Evolutionary conservation across 768 basidiomycete genomes (phyloP).

Genomic region (Trametes cinnabarina): DNA sequence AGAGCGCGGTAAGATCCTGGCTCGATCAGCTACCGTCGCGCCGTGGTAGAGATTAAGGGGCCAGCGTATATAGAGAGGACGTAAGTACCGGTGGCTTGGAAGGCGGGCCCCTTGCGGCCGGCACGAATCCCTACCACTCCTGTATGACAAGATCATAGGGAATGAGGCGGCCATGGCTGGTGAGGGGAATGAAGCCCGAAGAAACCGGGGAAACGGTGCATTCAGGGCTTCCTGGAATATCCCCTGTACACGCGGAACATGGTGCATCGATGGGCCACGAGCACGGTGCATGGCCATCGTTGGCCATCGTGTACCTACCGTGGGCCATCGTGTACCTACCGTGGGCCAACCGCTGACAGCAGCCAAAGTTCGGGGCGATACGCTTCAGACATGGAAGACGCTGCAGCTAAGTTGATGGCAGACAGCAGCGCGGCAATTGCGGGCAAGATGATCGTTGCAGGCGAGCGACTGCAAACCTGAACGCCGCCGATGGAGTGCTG

Average conservation of each 20-base stretch:
- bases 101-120: slow-evolving; percentile 8
- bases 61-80: slow-evolving; percentile 10
- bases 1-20: not conserved
- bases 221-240: not conserved
- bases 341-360: not conserved
- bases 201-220: not conserved
- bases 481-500: not conserved
- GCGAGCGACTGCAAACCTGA: not conserved
- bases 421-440: slow-evolving; percentile 1
- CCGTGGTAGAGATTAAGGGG: slow-evolving; percentile 11
- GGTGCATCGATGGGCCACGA: slow-evolving; percentile 5
- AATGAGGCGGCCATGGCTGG: too few relatives aligned
- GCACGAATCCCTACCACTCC: too few relatives aligned
- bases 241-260: not conserved
- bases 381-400: not conserved
- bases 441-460: not conserved
- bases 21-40: not conserved
- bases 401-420: too few relatives aligned
- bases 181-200: not conserved
- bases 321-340: not conserved
- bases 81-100: slow-evolving; percentile 2
- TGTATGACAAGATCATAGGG: too few relatives aligned
- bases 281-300: not conserved
- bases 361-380: not conserved
- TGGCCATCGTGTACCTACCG: not conserved